phyloP scores from a whole-genome alignment of 2,329 filamentous ascomycete species.

The Aspergillus sp. region DNA sequence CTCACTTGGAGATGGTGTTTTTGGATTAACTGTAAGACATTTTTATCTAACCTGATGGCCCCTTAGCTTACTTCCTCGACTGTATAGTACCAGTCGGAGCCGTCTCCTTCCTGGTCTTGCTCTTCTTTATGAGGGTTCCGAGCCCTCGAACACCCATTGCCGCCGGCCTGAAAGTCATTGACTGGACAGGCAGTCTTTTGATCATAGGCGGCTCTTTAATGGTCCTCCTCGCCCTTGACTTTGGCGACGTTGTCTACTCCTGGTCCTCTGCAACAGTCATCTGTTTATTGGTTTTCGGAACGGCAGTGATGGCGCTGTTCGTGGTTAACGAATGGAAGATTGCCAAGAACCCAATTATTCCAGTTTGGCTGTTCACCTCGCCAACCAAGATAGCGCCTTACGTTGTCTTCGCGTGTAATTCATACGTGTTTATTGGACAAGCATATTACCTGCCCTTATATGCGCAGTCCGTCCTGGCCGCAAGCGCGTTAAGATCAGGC shows the following conservation, averaged over 20 bases:
- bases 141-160: constrained; percentile 54
- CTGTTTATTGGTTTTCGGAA: constrained; percentile 54
- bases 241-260: constrained; percentile 53
- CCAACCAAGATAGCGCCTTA: constrained; percentile 59
- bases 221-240: constrained; percentile 55
- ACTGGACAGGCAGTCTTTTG: constrained; percentile 55
- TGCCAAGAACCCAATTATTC: constrained; percentile 61
- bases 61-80: no score
- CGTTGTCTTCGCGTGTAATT: constrained; percentile 48
- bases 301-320: no score
- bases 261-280: constrained; percentile 58
- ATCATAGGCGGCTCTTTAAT: constrained; percentile 53
- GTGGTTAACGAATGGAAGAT: no score
- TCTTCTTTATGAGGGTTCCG: constrained; percentile 55
- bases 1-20: constrained; percentile 56
- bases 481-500: constrained; percentile 59
- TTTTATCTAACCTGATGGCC: no score
- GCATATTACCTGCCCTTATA: constrained; percentile 75
- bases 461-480: constrained; percentile 67
- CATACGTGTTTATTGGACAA: constrained; percentile 48
- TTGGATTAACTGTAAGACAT: constrained; percentile 50
- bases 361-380: constrained; percentile 59
- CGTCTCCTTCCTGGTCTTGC: constrained; percentile 49
- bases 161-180: constrained; percentile 53
- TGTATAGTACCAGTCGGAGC: constrained; percentile 47